phyloP scores from a whole-genome alignment of 2,329 filamentous ascomycete species.

The Pyrenochaeta sp. region DNA sequence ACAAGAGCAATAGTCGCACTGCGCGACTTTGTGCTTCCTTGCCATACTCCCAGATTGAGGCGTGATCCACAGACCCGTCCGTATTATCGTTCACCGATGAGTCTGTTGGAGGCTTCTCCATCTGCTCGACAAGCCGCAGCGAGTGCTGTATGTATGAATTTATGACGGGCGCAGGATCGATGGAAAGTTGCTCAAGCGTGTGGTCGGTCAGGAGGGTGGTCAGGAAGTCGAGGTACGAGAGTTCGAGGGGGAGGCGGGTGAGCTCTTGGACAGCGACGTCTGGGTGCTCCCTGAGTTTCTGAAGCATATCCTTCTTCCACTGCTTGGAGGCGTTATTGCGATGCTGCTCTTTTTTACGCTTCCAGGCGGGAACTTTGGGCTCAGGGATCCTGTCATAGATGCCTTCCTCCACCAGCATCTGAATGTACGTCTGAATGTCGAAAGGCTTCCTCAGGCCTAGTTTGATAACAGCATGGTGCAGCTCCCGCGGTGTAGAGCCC shows the following conservation, averaged over 20 bases:
- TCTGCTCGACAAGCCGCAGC: slow-evolving; percentile 46
- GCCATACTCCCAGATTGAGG: slow-evolving; percentile 30
- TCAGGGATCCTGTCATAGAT: slow-evolving; percentile 42
- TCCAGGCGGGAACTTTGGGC: slow-evolving; percentile 7
- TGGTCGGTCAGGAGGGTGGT: slow-evolving; percentile 45
- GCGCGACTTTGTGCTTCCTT: slow-evolving; percentile 47
- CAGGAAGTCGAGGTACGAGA: slow-evolving; percentile 50
- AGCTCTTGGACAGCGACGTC: slow-evolving; percentile 36
- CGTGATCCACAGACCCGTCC: slow-evolving; percentile 6
- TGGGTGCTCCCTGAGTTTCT: slow-evolving; percentile 30
- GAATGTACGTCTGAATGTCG: slow-evolving; percentile 38
- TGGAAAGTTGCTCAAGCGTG: slow-evolving; percentile 28
- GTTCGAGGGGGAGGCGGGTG: slow-evolving; percentile 46
- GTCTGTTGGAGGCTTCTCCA: slow-evolving; percentile 24
- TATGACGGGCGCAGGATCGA: slow-evolving; percentile 41
- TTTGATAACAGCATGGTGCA: slow-evolving; percentile 24
- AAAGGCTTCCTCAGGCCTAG: slow-evolving; percentile 22
- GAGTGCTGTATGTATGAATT: slow-evolving; percentile 50
- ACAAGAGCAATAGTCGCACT: slow-evolving; percentile 49
- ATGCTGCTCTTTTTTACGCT: background rate
- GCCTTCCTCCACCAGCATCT: slow-evolving; percentile 48
- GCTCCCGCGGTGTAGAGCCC: slow-evolving; percentile 18
- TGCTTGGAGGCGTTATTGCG: slow-evolving; percentile 11
- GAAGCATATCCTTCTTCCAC: slow-evolving; percentile 32
- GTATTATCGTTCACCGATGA: slow-evolving; percentile 2